A percentile compares a stretch with the other conserved stretches of the same genome.
Conservation (phyloP, 371 early-diverging fungal genomes). For the Mucor mucedo region DNA sequence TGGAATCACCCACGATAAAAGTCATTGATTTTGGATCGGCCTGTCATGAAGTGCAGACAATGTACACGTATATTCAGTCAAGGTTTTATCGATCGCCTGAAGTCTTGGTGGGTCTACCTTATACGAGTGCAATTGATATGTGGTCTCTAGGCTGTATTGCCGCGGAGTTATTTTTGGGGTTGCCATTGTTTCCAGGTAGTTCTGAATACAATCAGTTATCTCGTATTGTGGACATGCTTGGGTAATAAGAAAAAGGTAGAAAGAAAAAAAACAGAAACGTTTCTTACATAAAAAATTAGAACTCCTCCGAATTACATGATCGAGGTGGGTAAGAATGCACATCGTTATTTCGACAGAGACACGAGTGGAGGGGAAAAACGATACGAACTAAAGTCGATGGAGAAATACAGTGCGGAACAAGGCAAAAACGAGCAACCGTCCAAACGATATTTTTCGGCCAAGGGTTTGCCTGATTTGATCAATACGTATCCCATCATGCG, state of each 20-base stretch:
- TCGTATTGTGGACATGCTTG: slow-evolving; percentile 90
- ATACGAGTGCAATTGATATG: slow-evolving; percentile 96
- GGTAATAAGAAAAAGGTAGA: slow-evolving; percentile 65
- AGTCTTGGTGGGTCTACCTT: slow-evolving; percentile 89
- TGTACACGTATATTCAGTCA: slow-evolving; percentile 96
- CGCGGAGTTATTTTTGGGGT: slow-evolving; percentile 90
- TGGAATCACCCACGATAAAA: slow-evolving; percentile 87
- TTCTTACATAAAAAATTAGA: slow-evolving; percentile 32
- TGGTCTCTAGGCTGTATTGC: slow-evolving; percentile 99
- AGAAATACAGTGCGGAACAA: slow-evolving; percentile 81
- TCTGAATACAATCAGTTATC: slow-evolving; percentile 94
- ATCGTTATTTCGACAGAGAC: slow-evolving; percentile 77
- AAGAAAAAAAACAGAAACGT: neutral
- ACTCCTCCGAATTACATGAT: slow-evolving; percentile 90
- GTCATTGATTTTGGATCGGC: slow-evolving; percentile 99
- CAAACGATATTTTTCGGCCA: slow-evolving; percentile 88
- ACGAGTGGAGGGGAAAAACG: slow-evolving; percentile 49
- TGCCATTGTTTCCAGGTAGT: slow-evolving; percentile 96
- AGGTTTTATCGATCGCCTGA: slow-evolving; percentile 98
- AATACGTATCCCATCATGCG: slow-evolving; percentile 81
- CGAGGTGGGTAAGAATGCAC: slow-evolving; percentile 88
- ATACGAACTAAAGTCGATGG: slow-evolving; percentile 81
- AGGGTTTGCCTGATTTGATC: slow-evolving; percentile 85
- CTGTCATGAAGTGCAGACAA: slow-evolving; percentile 88
- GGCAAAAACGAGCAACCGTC: slow-evolving; percentile 83